Conservation (phyloP, 805 yeast genomes). For the Kazachstania viticola region DNA sequence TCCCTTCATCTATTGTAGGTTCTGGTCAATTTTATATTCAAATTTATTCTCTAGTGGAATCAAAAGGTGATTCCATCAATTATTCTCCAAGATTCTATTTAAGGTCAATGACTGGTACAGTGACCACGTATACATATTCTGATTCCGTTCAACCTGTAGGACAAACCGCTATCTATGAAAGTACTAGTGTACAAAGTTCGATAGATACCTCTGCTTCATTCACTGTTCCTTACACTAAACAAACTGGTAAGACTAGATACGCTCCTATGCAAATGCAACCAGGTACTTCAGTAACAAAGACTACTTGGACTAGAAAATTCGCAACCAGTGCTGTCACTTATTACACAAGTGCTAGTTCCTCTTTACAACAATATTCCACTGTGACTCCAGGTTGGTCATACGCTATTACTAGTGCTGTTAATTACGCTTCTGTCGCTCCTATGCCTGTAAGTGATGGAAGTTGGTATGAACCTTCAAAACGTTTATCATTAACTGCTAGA, state of each 20-base stretch:
- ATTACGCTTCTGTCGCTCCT: constrained; percentile 63
- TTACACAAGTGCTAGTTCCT: constrained; percentile 34
- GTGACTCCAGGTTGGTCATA: constrained; percentile 80
- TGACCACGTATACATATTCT: constrained; percentile 37
- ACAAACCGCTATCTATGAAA: constrained; percentile 20
- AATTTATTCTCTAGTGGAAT: constrained; percentile 34
- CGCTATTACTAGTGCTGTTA: constrained; percentile 46
- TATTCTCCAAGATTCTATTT: constrained; percentile 58
- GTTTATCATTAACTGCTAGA: constrained; percentile 28
- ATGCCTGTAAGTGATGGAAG: constrained; percentile 50
- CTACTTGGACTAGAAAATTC: constrained; percentile 52
- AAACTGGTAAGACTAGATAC: constrained; percentile 65
- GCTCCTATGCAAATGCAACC: constrained; percentile 96
- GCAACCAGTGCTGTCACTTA: constrained; percentile 60
- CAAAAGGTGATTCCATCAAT: constrained; percentile 42
- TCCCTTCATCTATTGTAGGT: constrained; percentile 37
- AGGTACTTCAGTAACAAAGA: constrained; percentile 50
- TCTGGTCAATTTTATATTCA: constrained; percentile 69
- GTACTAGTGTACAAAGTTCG: constrained; percentile 27
- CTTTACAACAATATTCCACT: constrained; percentile 42
- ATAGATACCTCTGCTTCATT: constrained; percentile 39
- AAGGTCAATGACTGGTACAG: constrained; percentile 63
- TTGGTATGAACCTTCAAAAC: constrained; percentile 51
- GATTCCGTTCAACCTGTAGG: constrained; percentile 34
- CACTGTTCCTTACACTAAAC: constrained; percentile 59